phyloP scores from a whole-genome alignment of 345 rosid species.

The Citrus medica region DNA sequence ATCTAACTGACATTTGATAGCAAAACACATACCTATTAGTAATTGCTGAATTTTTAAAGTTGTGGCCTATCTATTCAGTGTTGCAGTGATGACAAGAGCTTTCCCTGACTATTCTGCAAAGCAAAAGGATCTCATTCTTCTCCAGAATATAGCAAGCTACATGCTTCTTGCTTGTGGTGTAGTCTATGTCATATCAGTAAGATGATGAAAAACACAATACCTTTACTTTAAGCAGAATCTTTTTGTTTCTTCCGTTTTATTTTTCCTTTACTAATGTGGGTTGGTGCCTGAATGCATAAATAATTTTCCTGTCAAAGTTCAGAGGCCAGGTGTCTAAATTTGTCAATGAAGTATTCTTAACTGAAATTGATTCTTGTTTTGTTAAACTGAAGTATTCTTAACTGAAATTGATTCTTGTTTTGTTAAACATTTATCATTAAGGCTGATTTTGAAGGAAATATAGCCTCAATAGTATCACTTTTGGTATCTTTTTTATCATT shows the following conservation, averaged over 20 bases:
- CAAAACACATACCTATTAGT: background rate
- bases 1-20: background rate
- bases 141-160: constrained; percentile 81
- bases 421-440: background rate
- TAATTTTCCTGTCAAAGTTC: background rate
- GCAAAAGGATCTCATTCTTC: constrained; percentile 54
- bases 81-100: constrained; percentile 97
- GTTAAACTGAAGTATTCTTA: background rate
- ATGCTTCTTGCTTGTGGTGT: constrained; percentile 88
- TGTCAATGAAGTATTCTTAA: background rate
- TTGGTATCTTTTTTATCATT: background rate
- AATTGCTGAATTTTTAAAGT: background rate
- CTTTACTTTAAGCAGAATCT: background rate
- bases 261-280: background rate
- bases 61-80: constrained; percentile 41
- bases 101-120: constrained; percentile 58
- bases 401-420: background rate
- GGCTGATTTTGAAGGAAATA: background rate
- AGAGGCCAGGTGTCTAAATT: background rate
- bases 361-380: background rate
- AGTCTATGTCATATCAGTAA: constrained; percentile 66
- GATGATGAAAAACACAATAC: constrained; percentile 17
- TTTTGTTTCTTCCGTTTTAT: background rate
- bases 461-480: background rate
- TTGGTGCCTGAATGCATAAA: background rate